These are phyloP conservation scores for Terfezia claveryi DNA, from an alignment of 495 filamentous ascomycete species.

Conservation along the genomic window DNA sequence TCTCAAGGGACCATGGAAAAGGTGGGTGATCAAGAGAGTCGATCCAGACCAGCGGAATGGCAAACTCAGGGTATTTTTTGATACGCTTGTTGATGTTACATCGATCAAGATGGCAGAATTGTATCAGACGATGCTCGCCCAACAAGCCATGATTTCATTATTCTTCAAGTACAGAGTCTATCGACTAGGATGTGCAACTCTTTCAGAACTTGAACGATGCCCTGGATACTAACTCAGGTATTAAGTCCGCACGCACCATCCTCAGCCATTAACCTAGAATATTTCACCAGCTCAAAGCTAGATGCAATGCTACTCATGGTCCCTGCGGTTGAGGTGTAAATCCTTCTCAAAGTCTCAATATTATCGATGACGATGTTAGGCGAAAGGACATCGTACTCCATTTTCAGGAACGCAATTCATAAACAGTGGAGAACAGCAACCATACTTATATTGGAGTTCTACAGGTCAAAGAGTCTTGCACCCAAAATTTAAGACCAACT, in stretches of 20 bases:
- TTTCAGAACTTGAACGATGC: constrained; percentile 11
- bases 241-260: constrained; percentile 58
- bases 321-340: constrained; percentile 39
- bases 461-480: too few relatives aligned
- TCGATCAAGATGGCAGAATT: constrained; percentile 31
- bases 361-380: too few relatives aligned
- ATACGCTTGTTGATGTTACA: constrained; percentile 22
- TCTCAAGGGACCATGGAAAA: background rate
- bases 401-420: too few relatives aligned
- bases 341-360: too few relatives aligned
- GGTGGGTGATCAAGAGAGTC: background rate
- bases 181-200: constrained; percentile 3
- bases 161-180: constrained; percentile 1
- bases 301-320: constrained; percentile 52
- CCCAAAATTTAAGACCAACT: too few relatives aligned
- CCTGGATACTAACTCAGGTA: constrained; percentile 20
- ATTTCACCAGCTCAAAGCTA: constrained; percentile 41
- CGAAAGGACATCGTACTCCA: too few relatives aligned
- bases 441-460: too few relatives aligned
- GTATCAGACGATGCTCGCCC: too few relatives aligned
- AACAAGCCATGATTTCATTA: too few relatives aligned
- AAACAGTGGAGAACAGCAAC: too few relatives aligned
- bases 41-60: constrained; percentile 21
- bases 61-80: constrained; percentile 38
- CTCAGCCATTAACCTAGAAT: constrained; percentile 9